A percentile compares a stretch with the other conserved stretches of the same genome.
phyloP scores from a whole-genome alignment of 2,329 filamentous ascomycete genomes.

The Ophiostoma quercus region DNA sequence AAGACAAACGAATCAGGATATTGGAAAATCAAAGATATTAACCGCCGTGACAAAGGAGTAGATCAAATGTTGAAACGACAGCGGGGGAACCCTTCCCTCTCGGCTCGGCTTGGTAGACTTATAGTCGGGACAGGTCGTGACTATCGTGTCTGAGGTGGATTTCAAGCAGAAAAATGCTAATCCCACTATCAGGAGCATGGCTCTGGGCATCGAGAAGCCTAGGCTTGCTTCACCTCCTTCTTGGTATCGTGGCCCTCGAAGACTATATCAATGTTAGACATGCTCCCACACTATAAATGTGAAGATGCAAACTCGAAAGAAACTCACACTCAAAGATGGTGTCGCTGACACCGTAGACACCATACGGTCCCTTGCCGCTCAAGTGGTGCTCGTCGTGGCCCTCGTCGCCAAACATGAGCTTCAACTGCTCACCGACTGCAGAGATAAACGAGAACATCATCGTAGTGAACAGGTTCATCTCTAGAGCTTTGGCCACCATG shows the following conservation, averaged over 20 bases:
- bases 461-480: slow-evolving; percentile 13
- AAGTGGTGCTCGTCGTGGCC: slow-evolving; percentile 16
- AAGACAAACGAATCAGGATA: no score
- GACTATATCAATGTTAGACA: background rate
- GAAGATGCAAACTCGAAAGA: background rate
- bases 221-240: background rate
- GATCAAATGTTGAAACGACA: no score
- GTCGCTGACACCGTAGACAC: slow-evolving; percentile 11
- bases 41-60: no score
- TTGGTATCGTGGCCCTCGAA: background rate
- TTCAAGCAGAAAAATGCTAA: background rate
- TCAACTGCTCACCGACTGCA: slow-evolving; percentile 2
- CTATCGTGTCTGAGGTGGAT: background rate
- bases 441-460: slow-evolving; percentile 10
- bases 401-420: slow-evolving; percentile 10
- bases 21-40: no score
- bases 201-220: background rate
- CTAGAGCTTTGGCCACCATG: background rate
- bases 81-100: no score
- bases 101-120: background rate
- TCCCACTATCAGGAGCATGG: background rate
- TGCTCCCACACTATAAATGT: background rate
- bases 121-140: background rate
- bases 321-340: background rate
- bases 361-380: slow-evolving; percentile 7